These are phyloP conservation scores for Gossypium schwendimanii DNA, from an alignment of 441 rosid genomes.

Conservation along the genomic window DNA sequence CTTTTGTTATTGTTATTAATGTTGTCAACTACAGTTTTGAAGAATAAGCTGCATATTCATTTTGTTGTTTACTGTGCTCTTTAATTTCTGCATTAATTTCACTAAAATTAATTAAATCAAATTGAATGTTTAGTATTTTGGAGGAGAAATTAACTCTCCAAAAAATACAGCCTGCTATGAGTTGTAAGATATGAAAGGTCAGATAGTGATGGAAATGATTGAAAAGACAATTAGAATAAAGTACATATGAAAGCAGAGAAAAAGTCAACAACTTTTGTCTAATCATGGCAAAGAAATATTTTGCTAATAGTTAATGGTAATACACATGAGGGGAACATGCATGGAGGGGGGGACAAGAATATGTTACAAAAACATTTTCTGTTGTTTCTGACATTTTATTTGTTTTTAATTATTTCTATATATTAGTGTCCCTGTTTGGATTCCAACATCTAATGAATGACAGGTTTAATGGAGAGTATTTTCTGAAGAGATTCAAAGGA, in stretches of 20 bases:
- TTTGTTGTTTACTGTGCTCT: not conserved
- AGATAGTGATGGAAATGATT: not conserved
- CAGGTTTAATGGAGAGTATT: constrained; percentile 34
- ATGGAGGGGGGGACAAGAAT: too few relatives aligned
- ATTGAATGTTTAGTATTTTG: not conserved
- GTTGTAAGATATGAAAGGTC: not conserved
- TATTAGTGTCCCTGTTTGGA: not conserved
- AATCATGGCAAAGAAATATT: not conserved
- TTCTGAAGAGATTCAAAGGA: constrained; percentile 22
- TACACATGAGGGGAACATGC: too few relatives aligned
- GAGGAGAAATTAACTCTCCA: not conserved
- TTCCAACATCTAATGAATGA: not conserved
- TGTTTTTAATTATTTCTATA: too few relatives aligned
- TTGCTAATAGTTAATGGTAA: too few relatives aligned
- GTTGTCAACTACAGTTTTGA: not conserved
- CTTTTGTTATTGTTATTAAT: not conserved
- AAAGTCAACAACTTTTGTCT: not conserved
- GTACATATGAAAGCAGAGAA: too few relatives aligned
- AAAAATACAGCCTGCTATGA: not conserved
- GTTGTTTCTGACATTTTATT: too few relatives aligned
- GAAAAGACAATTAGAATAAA: not conserved
- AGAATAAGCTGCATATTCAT: not conserved
- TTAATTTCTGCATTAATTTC: not conserved
- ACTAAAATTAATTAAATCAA: not conserved
- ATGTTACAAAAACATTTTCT: too few relatives aligned